Evolutionary conservation across 169 alveolate genomes (phyloP), one percentile per base, ranked within the genome.

Genomic region (Plasmodium reichenowi): DNA sequence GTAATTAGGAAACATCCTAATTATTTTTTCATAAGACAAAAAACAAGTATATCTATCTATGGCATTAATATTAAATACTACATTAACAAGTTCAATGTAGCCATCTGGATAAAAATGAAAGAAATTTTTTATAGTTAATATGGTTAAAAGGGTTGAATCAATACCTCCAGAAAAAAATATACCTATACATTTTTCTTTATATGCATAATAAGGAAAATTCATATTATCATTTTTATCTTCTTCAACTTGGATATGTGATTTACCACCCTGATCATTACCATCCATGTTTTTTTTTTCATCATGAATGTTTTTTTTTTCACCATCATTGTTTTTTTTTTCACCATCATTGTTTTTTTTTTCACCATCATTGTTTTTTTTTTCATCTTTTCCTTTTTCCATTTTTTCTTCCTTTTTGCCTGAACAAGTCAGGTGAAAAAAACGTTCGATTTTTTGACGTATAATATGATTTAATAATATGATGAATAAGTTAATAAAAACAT

Each of bases 121-220:
- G 52, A 68, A 67, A 10, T 80, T 71, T 13, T 59, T 38, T 17
- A 92, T 93, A 15, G 93, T 93, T 56, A 92, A 72, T 22, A 78
- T 47, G 7, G 95, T 80, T 4, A 93, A 62, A 12, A 93, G 20
- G 10, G 94, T 87, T n/a, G 96, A 93, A 56, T 93, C 96, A 12
- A 93, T 70, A 24, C 96, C 94, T 15, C 96, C 96, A 3, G 96
- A 93, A 70, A 91, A 93, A 43, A 93, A 72, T 8, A 93, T 72
- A 7, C 92, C 88, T 26, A 88, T 58, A 12, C 86, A 47, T 80
- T 93, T 29, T 90, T 38, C 47, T 38, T 38, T 38, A 38, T 4
- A 5, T 38, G 1, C 10, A 38, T 38, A 38, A 38, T 38, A 38
- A 0, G 10, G 7, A 10, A 38, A 0, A 38, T 38, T 38, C 2